Percentiles rank a stretch among this genome's conserved stretches.
Conservation (phyloP, 2,329 filamentous ascomycete species). For the Cordyceps cateniannulata region DNA sequence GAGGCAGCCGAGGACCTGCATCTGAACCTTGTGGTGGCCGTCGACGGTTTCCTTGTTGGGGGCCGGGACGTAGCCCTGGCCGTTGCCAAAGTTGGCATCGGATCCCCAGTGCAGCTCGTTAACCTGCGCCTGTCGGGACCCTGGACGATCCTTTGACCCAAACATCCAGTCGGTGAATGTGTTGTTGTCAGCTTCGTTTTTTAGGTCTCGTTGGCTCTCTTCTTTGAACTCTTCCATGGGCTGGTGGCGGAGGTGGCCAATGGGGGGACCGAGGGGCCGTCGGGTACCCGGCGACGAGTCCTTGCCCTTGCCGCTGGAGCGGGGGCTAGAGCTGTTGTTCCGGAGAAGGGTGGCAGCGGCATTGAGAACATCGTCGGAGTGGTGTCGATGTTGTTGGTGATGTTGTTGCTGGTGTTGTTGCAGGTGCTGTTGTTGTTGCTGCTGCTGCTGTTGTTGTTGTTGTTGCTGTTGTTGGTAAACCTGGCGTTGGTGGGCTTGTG, state of each 20-base stretch:
- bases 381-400: constrained; percentile 21
- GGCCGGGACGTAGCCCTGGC: constrained; percentile 51
- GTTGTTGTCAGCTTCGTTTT: constrained; percentile 26
- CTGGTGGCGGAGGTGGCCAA: constrained; percentile 37
- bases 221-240: constrained; percentile 36
- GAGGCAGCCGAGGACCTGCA: constrained; percentile 52
- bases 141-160: constrained; percentile 23
- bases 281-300: constrained; percentile 19
- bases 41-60: constrained; percentile 52
- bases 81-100: constrained; percentile 54
- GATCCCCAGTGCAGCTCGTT: constrained; percentile 60
- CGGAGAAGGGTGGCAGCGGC: constrained; percentile 49
- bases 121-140: constrained; percentile 28
- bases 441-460: constrained; percentile 17
- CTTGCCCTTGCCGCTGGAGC: constrained; percentile 14
- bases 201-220: constrained; percentile 29
- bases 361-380: constrained; percentile 48
- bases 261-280: constrained; percentile 25
- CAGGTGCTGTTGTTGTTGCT: constrained; percentile 20
- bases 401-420: constrained; percentile 25
- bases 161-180: constrained; percentile 38
- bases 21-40: constrained; percentile 46
- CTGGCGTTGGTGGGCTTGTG: constrained; percentile 8
- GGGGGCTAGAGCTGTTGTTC: constrained; percentile 31
- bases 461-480: constrained; percentile 17